Evolutionary conservation across 2,329 filamentous ascomycete species (phyloP), one percentile per base, ranked within the genome.

Genomic region (Ophidiomyces ophidiicola): DNA sequence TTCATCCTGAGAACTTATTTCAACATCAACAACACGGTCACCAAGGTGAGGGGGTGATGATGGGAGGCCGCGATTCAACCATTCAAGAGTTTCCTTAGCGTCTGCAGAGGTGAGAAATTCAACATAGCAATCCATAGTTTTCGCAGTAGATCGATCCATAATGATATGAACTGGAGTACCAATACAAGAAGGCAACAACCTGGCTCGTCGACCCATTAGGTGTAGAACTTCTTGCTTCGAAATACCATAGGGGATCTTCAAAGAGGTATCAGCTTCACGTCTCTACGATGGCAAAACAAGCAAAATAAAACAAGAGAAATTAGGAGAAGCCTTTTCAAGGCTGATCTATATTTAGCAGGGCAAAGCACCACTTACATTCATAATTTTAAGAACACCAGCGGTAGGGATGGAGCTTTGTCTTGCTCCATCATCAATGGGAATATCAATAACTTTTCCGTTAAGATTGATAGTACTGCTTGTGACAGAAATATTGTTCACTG

Each of bases 101-200:
- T 66, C 63, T 6, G 43, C 41, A 1, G 38, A 26, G 4, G 51
- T 55, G 2, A 48, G 37, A 24, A 72, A 60, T 40, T 74, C 70
- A 26, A 70, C 59, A 46, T 61, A 74, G 43, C 61, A 67, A 37
- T 72, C 68, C 61, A 69, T 69, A 1, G 70, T 72, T 56, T 72
- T 73, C 12, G 66, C 68, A n/a, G 68, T 71, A 15, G 66, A 62
- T 15, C 69, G 67, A 45, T 74, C 70, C 69, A 73, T 72, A 42
- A 72, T 68, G 45, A 74, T 70, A 46, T 73, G 70, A n/a, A 72
- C 58, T 0, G 68, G 58, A 30, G 57, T 64, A 19, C 66, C 69
- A 12, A 56, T 45, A 4, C 55, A 48, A 4, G 56, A 46, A 4
- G 52, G 48, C 12, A 67, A 47, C 24, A 66, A 50, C 11, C 57